These are phyloP conservation scores for Galeopsis tetrahit DNA, from an alignment of 257 asterid species.

Conservation along the genomic window DNA sequence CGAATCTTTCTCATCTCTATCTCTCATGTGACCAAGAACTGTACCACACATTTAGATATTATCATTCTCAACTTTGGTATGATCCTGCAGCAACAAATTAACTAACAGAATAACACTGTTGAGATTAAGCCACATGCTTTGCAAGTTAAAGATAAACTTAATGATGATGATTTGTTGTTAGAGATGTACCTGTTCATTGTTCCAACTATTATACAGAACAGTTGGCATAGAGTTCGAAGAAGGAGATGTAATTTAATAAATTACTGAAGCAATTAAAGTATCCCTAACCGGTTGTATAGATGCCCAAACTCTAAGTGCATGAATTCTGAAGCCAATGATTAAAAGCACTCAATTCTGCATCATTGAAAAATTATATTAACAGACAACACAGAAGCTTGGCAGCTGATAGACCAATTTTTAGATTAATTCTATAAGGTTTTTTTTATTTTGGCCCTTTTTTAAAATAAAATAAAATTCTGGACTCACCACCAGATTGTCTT, in stretches of 20 bases:
- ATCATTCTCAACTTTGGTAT: constrained; percentile 8
- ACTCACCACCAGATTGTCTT: constrained; percentile 4
- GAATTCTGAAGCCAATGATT: constrained; percentile 6
- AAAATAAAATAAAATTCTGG: too few species aligned
- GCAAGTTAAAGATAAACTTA: constrained; percentile 15
- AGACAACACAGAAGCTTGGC: constrained; percentile 2
- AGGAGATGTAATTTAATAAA: not conserved
- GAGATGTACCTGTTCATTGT: constrained; percentile 3
- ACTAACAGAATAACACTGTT: not conserved
- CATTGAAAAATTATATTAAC: constrained; percentile 13
- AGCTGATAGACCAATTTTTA: constrained; percentile 23
- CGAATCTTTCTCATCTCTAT: constrained; percentile 13
- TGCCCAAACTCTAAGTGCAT: constrained; percentile 13
- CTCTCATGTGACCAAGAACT: constrained; percentile 13
- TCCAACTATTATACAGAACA: constrained; percentile 6
- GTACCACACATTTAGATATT: constrained; percentile 25
- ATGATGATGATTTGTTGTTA: not conserved
- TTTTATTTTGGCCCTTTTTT: too few species aligned
- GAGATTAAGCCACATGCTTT: constrained; percentile 6
- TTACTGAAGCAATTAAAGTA: constrained; percentile 1
- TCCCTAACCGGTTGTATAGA: not conserved
- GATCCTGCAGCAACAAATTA: constrained; percentile 18
- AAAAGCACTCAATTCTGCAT: constrained; percentile 30
- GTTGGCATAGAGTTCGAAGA: not conserved
- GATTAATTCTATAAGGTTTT: not conserved